These are phyloP conservation scores for Fistulifera pelliculosa DNA, from an alignment of 108 stramenopile species.

Conservation along the genomic window DNA sequence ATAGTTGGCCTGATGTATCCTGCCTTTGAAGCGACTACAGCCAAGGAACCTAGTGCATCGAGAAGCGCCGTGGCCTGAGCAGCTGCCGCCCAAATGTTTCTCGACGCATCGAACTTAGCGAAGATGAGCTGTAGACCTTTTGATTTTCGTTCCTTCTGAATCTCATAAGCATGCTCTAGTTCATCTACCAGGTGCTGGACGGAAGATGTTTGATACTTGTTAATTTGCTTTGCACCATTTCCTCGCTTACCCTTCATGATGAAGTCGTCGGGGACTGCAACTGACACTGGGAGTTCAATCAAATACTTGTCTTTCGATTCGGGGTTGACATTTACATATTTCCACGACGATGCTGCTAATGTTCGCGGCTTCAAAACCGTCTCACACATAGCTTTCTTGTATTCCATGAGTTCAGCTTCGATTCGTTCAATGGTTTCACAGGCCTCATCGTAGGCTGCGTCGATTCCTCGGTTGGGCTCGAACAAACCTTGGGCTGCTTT, in stretches of 20 bases:
- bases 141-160: conserved; percentile 79
- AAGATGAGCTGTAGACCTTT: conserved; percentile 89
- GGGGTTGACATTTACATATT: conserved; percentile 78
- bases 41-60: conserved; percentile 92
- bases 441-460: conserved; percentile 87
- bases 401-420: conserved; percentile 61
- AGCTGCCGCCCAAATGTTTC: conserved; percentile 81
- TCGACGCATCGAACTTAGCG: conserved; percentile 85
- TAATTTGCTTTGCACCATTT: conserved; percentile 74
- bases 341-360: conserved; percentile 49
- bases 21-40: conserved; percentile 65
- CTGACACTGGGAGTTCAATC: conserved; percentile 71
- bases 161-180: conserved; percentile 71
- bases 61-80: conserved; percentile 82
- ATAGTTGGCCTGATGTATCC: conserved; percentile 70
- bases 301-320: conserved; percentile 94
- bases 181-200: conserved; percentile 71
- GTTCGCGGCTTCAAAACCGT: conserved; percentile 31
- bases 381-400: conserved; percentile 75
- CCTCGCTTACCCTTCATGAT: conserved; percentile 83
- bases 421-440: conserved; percentile 70
- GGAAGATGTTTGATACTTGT: conserved; percentile 79
- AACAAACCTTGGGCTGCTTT: conserved; percentile 80
- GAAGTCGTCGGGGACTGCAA: conserved; percentile 85
- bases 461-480: conserved; percentile 83